Base-by-base conservation (phyloP, 2,329 filamentous ascomycete genomes). In the Penicillium olsonii region DNA sequence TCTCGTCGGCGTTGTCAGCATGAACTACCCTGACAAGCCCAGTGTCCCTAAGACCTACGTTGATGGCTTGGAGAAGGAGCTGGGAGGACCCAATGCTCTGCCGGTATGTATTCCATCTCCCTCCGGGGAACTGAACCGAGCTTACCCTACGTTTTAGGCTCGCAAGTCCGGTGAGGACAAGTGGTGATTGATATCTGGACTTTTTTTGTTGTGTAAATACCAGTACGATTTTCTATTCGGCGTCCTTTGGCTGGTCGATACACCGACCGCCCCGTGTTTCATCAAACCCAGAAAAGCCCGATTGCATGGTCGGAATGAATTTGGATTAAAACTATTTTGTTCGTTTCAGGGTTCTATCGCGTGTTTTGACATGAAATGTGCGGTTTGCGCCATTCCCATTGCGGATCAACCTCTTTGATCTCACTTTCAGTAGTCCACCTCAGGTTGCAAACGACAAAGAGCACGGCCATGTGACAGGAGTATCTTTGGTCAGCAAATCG, bases 11-110 rank as follows among this genome's bases (percentile, higher is more conserved):
- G 75, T 82, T 26, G 84, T 96, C 40, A 84, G 83, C 66, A 60
- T 79, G 55, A 79, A 80, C 65, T 92, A 92, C 62, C 88, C 88
- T 18, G 89, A 92, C 68, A 84, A 79, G 69, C 81, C 80, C 37
- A 81, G 85, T 26, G 84, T 78, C 55, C 87, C 88, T 9, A 81
- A 84, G 52, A 85, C 87, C 61, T 94, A 86, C 64, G 68, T 70
- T 18, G 84, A 79, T 56, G 89, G 89, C 18, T 70, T 94, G 56
- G 82, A 90, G 70, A 80, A 80, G 64, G 89, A 92, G 68, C 74
- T 94, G 52, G 89, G 89, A 53, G 89, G 89, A 9, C 70, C 82
- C 22, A 81, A 82, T 63, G 85, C 85, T 49, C 53, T 84, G 45
- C 78, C 81, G 73, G 88, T 90, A 75, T 73, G 87, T 79, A 42